Base-by-base conservation (phyloP, 2,329 filamentous ascomycete genomes). In the Coleophoma cylindrospora region DNA sequence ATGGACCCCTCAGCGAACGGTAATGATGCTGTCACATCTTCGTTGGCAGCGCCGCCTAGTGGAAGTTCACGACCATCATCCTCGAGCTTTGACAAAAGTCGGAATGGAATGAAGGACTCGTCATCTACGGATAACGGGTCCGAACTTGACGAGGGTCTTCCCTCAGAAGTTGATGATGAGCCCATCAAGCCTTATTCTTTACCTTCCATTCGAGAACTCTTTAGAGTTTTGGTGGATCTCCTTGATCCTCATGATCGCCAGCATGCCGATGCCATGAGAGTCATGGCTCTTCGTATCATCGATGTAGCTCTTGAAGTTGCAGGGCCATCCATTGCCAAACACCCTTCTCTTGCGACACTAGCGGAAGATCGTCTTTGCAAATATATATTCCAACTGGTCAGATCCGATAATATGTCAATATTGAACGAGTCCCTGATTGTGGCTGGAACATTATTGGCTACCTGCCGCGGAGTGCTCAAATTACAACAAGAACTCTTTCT, bases 241-340 rank as follows among this genome's bases (percentile, higher is more conserved):
- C 72, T 99, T 22, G 91, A 99, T 64, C 94, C 95, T 1, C 89
- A 96, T 63, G 92, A 97, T 68, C 85, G 83, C 47, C 89, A 92
- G 60, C 89, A 96, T 67, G 95, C 91, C 3, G 94, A 99, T 64
- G 86, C 89, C 1, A 94, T 97, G 86, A 83, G 92, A 59, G 90
- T 99, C 38, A 99, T 99, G 91, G 94, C 94, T 15, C 73, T 99
- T 57, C 84, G 94, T 40, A 97, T 99, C 56, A 94, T 99, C 49
- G 94, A 99, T 66, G 94, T 99, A 41, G 94, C 94, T 2, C 79
- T 99, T 19, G 94, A 99, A 69, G 92, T 99, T 51, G 91, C 94
- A 2, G 94, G 94, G 0, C 92, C 94, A 4, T 95, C 91, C 8
- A 96, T 99, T 64, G 89, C 91, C 45, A 87, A 88, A 55, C 94